These are phyloP conservation scores for Pyricularia sp. DNA, from an alignment of 2,329 filamentous ascomycete species.

Conservation along the genomic window DNA sequence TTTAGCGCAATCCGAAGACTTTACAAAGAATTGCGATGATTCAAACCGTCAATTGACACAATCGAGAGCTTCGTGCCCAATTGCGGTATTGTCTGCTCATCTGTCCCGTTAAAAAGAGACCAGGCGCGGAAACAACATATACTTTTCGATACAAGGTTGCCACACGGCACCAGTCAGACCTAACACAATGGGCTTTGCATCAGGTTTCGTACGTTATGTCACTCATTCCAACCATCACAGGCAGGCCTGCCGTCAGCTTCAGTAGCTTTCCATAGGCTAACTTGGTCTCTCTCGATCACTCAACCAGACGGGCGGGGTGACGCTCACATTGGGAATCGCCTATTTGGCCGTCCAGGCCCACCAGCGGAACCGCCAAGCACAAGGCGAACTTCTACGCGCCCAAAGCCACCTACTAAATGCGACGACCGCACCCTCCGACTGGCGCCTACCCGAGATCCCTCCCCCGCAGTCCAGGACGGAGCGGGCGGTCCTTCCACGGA, in stretches of 20 bases:
- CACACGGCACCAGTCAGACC: slow-evolving; percentile 10
- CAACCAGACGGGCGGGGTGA: slow-evolving; percentile 61
- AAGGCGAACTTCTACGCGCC: slow-evolving; percentile 45
- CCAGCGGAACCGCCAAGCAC: slow-evolving; percentile 54
- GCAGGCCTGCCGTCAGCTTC: neutral
- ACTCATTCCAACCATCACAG: too few species aligned
- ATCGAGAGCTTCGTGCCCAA: neutral
- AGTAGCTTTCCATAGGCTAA: neutral
- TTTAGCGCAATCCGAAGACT: neutral
- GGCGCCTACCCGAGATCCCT: slow-evolving; percentile 15
- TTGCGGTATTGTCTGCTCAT: neutral
- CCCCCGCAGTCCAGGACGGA: slow-evolving; percentile 39
- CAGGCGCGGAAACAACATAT: neutral
- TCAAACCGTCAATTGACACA: neutral
- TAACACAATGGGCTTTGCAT: slow-evolving; percentile 58
- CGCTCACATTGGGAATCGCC: slow-evolving; percentile 62
- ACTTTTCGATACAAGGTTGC: neutral
- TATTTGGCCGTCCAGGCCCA: slow-evolving; percentile 65
- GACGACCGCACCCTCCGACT: slow-evolving; percentile 28
- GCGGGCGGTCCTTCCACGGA: slow-evolving; percentile 39
- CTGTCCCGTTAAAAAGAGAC: neutral
- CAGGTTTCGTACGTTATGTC: slow-evolving; percentile 57
- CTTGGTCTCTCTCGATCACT: neutral
- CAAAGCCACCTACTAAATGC: slow-evolving; percentile 45
- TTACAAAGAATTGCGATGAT: neutral